These are phyloP conservation scores for Boletellus ananiceps DNA, from an alignment of 768 basidiomycete genomes.

Conservation along the genomic window DNA sequence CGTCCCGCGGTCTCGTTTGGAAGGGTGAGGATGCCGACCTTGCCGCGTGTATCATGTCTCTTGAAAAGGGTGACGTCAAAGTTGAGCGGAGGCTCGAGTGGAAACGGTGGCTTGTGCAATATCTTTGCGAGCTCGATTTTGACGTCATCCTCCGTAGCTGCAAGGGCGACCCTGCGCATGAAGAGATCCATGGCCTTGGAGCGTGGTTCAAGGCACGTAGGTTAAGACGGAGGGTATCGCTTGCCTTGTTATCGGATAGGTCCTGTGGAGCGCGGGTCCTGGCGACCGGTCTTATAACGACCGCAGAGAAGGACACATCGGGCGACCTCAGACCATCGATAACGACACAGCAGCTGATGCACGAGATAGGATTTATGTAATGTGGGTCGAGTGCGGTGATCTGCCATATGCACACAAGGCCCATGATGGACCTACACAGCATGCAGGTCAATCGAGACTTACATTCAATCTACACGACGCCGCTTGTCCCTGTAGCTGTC, in stretches of 20 bases:
- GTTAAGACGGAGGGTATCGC: background rate
- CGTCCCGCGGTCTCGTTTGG: slow-evolving; percentile 17
- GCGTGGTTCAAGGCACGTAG: background rate
- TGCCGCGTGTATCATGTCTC: slow-evolving; percentile 17
- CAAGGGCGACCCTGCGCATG: slow-evolving; percentile 28
- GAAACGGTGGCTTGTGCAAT: slow-evolving; percentile 34
- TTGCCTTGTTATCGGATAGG: slow-evolving; percentile 19
- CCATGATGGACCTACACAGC: background rate
- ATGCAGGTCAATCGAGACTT: slow-evolving; percentile 11
- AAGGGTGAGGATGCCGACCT: slow-evolving; percentile 31
- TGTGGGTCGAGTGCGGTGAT: slow-evolving; percentile 12
- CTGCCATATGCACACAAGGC: background rate
- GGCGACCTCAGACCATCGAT: slow-evolving; percentile 13
- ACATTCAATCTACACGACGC: slow-evolving; percentile 49
- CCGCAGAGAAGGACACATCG: background rate
- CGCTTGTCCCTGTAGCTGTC: slow-evolving; percentile 47
- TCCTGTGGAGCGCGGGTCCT: background rate
- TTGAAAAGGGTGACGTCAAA: slow-evolving; percentile 33
- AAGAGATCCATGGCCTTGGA: slow-evolving; percentile 31
- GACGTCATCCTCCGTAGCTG: slow-evolving; percentile 30
- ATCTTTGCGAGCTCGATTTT: slow-evolving; percentile 30
- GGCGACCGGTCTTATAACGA: slow-evolving; percentile 15
- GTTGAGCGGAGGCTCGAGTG: slow-evolving; percentile 24
- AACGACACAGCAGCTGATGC: slow-evolving; percentile 9
- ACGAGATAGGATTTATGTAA: background rate